Evolutionary conservation across 2,329 filamentous ascomycete species (phyloP), one percentile per base, ranked within the genome.

Genomic region (Bipolaris gigantea): DNA sequence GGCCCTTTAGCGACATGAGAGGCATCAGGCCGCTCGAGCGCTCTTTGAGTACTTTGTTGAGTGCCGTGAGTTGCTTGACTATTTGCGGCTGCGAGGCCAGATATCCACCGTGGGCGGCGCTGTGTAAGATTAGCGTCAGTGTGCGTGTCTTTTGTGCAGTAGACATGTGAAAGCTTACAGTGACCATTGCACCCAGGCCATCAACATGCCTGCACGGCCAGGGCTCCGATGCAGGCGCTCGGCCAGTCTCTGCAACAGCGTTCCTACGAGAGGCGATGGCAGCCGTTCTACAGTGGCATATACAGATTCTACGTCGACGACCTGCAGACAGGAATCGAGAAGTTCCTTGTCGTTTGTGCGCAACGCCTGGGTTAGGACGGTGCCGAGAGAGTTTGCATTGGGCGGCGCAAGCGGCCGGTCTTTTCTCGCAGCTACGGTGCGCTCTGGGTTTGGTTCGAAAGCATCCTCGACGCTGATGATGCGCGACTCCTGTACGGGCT

Each of bases 161-260:
- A 8, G 16, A 19, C n/a, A 40, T 30, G 18, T 34, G 27, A 19
- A 27, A 23, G 10, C 46, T 49, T 49, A 49, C 46, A 97, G 84
- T 1, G 91, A 93, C 90, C 92, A 96, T 76, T 97, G 92, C 39
- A 97, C 89, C 92, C 94, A 99, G 15, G 89, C 85, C 83, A 97
- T 92, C 30, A 99, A 84, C 69, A 88, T 90, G 47, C 92, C 92
- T 13, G 94, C 93, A 50, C 94, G 85, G 3, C 93, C 94, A 1
- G 94, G 94, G 40, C 91, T 86, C 62, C 89, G 85, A 75, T 96
- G 88, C 72, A 99, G 84, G 55, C 92, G 85, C 64, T 95, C 89
- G 8, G 94, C 90, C 47, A 99, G 83, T 74, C 90, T 92, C 67
- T 87, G 86, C 53, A 99, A 84, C 9, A 99, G 83, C 7, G 79